These are phyloP conservation scores for Bocquillonia castaneifolia DNA, from an alignment of 441 rosid genomes.

Conservation along the genomic window DNA sequence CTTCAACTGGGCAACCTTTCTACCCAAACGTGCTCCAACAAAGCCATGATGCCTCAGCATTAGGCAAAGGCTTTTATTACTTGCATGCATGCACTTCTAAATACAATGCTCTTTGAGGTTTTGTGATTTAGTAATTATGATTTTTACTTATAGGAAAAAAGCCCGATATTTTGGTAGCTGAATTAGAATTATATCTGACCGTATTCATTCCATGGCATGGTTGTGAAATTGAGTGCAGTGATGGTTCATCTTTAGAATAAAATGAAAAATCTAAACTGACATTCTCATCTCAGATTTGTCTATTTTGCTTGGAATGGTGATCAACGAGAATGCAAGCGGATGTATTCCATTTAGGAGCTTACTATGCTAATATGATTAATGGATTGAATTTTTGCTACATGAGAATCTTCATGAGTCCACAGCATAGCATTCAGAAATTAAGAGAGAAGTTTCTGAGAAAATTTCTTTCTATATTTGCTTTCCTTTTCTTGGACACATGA, in stretches of 20 bases:
- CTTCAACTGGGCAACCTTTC: constrained; percentile 2
- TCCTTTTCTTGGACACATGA: neutral
- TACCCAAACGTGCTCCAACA: neutral
- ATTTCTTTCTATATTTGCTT: neutral
- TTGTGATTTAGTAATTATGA: neutral
- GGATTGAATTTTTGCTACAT: neutral
- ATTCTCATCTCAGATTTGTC: neutral
- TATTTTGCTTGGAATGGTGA: constrained; percentile 1
- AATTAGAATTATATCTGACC: neutral
- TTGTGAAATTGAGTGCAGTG: neutral
- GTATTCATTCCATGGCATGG: neutral
- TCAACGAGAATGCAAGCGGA: neutral
- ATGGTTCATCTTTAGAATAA: neutral
- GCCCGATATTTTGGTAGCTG: neutral
- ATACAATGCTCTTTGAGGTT: neutral
- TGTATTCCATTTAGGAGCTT: neutral
- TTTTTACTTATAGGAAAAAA: neutral
- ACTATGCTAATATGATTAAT: neutral
- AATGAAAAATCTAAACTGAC: neutral
- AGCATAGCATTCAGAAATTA: neutral
- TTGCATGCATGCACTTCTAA: constrained; percentile 4
- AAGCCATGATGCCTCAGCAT: neutral
- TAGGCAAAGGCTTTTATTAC: neutral
- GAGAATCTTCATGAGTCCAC: neutral
- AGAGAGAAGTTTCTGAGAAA: neutral